Evolutionary conservation across 495 filamentous ascomycete species (phyloP).

Genomic region (Podospora comata): DNA sequence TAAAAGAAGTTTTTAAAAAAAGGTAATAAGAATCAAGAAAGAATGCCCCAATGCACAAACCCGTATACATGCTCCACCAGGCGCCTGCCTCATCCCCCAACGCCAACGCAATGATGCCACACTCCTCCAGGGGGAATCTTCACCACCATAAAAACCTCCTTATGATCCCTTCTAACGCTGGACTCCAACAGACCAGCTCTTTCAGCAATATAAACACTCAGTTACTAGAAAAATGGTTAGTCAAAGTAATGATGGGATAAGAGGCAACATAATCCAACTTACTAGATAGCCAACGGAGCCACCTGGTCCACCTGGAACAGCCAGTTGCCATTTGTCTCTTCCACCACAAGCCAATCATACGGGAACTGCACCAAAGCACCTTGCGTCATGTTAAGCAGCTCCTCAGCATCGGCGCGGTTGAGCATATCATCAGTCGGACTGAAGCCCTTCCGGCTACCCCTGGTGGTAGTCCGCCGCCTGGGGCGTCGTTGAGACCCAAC

Average conservation of each 20-base stretch:
- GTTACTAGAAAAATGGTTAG: slow-evolving; percentile 15
- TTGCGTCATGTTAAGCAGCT: slow-evolving; percentile 76
- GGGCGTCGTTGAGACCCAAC: slow-evolving; percentile 38
- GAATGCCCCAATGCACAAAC: not conserved
- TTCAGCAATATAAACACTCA: slow-evolving; percentile 6
- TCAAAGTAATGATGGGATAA: not conserved
- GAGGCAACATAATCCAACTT: slow-evolving; percentile 41
- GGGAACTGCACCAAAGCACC: slow-evolving; percentile 89
- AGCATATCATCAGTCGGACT: slow-evolving; percentile 62
- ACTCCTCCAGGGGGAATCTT: not conserved
- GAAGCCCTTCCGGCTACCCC: slow-evolving; percentile 69
- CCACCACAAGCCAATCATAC: slow-evolving; percentile 88
- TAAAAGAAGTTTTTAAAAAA: not conserved
- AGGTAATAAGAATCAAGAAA: not conserved
- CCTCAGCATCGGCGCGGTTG: slow-evolving; percentile 68
- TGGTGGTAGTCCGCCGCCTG: slow-evolving; percentile 73
- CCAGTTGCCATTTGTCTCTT: slow-evolving; percentile 94
- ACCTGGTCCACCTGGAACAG: slow-evolving; percentile 93
- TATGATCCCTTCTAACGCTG: not conserved
- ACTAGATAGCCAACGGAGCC: slow-evolving; percentile 97
- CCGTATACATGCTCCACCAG: not conserved
- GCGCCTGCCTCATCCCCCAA: not conserved
- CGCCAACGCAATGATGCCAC: slow-evolving; percentile 2
- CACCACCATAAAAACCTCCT: no score
- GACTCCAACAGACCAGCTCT: not conserved